Conservation (phyloP, 2,329 filamentous ascomycete species). For the Calonectria crousiana region DNA sequence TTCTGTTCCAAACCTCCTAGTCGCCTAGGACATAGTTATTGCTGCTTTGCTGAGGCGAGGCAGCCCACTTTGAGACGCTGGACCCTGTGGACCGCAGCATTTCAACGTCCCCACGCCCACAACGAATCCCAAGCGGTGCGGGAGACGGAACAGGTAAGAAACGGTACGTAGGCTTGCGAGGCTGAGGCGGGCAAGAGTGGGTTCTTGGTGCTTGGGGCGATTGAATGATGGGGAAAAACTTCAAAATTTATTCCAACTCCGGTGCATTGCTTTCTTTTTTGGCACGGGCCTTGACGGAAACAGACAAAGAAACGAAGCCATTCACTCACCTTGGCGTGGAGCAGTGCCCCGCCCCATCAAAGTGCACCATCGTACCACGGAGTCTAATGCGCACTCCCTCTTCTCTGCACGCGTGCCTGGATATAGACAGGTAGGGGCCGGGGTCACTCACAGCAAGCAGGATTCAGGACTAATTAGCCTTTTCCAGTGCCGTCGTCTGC, state of each 20-base stretch:
- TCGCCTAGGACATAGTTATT: neutral
- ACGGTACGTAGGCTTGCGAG: conserved; percentile 19
- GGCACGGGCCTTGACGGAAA: conserved; percentile 26
- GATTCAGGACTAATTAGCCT: conserved; percentile 1
- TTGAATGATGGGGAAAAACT: conserved; percentile 9
- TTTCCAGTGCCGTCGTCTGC: conserved; percentile 3
- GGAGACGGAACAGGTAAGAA: conserved; percentile 11
- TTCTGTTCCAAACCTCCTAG: neutral
- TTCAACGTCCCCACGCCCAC: conserved; percentile 3
- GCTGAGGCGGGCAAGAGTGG: conserved; percentile 11
- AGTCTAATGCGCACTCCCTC: neutral
- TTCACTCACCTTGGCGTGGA: conserved; percentile 35
- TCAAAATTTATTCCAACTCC: neutral
- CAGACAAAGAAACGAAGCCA: conserved; percentile 27
- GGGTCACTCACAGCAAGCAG: neutral
- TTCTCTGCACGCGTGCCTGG: neutral
- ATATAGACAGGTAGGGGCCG: neutral
- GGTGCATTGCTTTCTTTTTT: conserved; percentile 5
- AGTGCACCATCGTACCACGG: conserved; percentile 39
- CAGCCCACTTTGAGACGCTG: conserved; percentile 14
- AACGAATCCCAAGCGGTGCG: conserved; percentile 19
- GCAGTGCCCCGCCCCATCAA: conserved; percentile 35
- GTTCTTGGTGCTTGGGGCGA: neutral
- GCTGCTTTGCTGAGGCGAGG: neutral
- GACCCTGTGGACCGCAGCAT: neutral